Evolutionary conservation across 768 basidiomycete species (phyloP).

Genomic region (Porphyrellus cyaneotinctus): DNA sequence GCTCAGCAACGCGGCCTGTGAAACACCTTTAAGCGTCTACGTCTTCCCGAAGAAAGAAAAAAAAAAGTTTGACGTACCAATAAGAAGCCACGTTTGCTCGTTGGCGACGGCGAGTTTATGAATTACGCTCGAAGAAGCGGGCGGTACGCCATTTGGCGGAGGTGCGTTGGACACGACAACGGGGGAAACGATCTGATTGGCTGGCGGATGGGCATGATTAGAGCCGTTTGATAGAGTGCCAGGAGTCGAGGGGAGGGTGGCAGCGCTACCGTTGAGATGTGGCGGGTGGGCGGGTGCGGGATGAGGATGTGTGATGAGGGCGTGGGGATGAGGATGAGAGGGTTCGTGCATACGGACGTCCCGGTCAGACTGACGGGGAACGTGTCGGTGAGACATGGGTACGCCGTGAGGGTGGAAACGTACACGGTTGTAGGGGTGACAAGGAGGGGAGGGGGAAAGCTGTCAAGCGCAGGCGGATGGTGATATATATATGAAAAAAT

Average conservation of each 20-base stretch:
- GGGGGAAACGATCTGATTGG: conserved; percentile 43
- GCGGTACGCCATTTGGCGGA: conserved; percentile 23
- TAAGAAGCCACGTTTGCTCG: conserved; percentile 93
- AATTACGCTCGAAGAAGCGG: conserved; percentile 42
- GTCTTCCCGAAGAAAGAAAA: not conserved
- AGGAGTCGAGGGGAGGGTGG: conserved; percentile 44
- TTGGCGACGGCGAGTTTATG: conserved; percentile 82
- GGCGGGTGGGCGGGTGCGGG: conserved; percentile 33
- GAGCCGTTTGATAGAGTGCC: conserved; percentile 42
- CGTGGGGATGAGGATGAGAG: conserved; percentile 38
- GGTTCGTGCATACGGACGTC: conserved; percentile 65
- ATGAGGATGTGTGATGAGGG: conserved; percentile 42
- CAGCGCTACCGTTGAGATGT: conserved; percentile 51
- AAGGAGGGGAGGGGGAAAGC: conserved; percentile 48
- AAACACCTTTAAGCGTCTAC: conserved; percentile 21
- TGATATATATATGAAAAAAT: conserved; percentile 57
- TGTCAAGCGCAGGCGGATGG: conserved; percentile 39
- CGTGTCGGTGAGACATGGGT: conserved; percentile 58
- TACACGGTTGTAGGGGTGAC: conserved; percentile 31
- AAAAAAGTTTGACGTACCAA: conserved; percentile 48
- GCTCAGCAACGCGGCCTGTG: conserved; percentile 90
- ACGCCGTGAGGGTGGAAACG: conserved; percentile 15
- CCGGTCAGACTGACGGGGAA: conserved; percentile 55
- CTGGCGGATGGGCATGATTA: conserved; percentile 33
- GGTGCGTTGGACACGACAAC: conserved; percentile 38